Base-by-base conservation (phyloP, 2,329 filamentous ascomycete genomes). In the Stachybotrys chlorohalonatus region DNA sequence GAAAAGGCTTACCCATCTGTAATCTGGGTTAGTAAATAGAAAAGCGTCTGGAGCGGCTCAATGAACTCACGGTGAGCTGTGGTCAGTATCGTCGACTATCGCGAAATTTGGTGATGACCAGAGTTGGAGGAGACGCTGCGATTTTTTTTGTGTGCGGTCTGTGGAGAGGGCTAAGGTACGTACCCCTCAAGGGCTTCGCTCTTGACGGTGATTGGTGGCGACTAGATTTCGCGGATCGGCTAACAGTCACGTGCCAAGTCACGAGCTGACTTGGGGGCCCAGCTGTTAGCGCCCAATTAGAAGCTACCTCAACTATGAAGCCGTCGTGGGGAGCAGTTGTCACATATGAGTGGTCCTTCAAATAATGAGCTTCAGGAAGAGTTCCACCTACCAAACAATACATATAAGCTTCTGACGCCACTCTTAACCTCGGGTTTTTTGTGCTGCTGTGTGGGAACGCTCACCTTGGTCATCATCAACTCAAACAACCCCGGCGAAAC, bases 1-100 rank as follows among this genome's bases (percentile, higher is more conserved):
- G 57, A 68, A 58, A 57, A 39, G 64, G 69, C 81, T 83, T 83
- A 84, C 81, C 81, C 81, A 84, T 84, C 81, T 84, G 69, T 60
- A 59, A 59, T 55, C 47, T 59, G 62, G 61, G 70, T 79, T 68
- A 79, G 74, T 67, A 62, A 54, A 54, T 57, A 47, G 46, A 2
- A 45, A 47, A 16, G 9, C 17, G 9, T 71, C 65, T 69, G 61
- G 56, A 56, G 53, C 55, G 56, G 36, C 13, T 42, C 55, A 60
- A 55, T 51, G 53, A 59, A 76, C 77, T 72, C 75, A 80, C 77
- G 73, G 67, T 79, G 74, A 74, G 30, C 70, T 66, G 68, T 74
- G 68, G 73, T 73, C 64, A 64, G 46, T 74, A 69, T 72, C 73
- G 66, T 71, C 71, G 68, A 75, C 69, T 68, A 63, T 70, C 70